Percentiles rank a stretch among this genome's conserved stretches.
Evolutionary conservation across 2,329 filamentous ascomycete species (phyloP).

Genomic region (Aaosphaeria arxii): DNA sequence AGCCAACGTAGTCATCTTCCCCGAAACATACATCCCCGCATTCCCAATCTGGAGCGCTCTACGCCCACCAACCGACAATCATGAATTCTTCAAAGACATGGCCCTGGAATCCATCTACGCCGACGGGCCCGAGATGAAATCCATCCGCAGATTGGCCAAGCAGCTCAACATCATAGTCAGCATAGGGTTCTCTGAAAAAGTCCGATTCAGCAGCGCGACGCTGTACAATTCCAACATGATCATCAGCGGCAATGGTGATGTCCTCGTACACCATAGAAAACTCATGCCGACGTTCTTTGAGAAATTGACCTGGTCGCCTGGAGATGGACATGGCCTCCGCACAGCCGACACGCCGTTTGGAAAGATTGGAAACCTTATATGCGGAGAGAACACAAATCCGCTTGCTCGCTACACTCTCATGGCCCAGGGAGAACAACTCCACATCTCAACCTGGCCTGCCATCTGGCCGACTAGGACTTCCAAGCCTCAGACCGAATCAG

Average conservation of each 20-base stretch:
- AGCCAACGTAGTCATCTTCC: slow-evolving; percentile 42
- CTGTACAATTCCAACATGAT: slow-evolving; percentile 42
- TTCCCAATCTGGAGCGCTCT: slow-evolving; percentile 54
- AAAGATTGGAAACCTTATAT: slow-evolving; percentile 52
- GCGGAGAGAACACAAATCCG: slow-evolving; percentile 59
- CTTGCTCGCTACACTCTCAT: slow-evolving; percentile 53
- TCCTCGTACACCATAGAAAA: slow-evolving; percentile 53
- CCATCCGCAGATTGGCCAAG: neutral
- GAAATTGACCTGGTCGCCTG: slow-evolving; percentile 54
- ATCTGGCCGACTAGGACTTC: slow-evolving; percentile 50
- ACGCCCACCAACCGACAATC: slow-evolving; percentile 49
- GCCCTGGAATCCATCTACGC: neutral
- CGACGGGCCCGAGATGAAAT: neutral
- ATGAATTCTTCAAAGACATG: slow-evolving; percentile 17
- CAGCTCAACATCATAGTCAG: neutral
- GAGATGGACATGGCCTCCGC: slow-evolving; percentile 50
- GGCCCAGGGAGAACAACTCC: slow-evolving; percentile 55
- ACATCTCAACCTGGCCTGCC: slow-evolving; percentile 56
- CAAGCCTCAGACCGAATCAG: neutral
- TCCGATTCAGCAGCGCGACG: slow-evolving; percentile 25
- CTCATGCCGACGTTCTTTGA: slow-evolving; percentile 57
- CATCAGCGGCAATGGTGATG: slow-evolving; percentile 34
- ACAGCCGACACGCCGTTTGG: slow-evolving; percentile 47
- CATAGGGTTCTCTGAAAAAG: neutral
- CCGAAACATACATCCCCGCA: slow-evolving; percentile 42